These are phyloP conservation scores for Tricholoma terreum DNA, from an alignment of 768 basidiomycete species.

Conservation along the genomic window DNA sequence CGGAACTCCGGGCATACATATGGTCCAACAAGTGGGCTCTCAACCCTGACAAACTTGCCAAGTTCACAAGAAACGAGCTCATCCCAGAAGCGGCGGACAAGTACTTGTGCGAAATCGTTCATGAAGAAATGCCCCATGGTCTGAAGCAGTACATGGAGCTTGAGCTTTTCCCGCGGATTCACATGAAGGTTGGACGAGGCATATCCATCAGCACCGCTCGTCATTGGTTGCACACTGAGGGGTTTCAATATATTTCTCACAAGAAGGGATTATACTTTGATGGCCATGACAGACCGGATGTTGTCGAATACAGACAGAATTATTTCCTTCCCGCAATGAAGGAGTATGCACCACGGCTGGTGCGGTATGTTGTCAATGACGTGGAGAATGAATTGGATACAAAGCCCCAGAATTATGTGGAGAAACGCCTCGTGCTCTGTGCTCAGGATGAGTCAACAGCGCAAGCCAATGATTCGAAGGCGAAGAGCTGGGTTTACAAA, in stretches of 20 bases:
- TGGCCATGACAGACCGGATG: constrained; percentile 33
- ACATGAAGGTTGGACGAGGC: constrained; percentile 13
- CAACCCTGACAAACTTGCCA: constrained; percentile 14
- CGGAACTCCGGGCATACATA: constrained; percentile 8
- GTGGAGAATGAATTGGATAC: constrained; percentile 8
- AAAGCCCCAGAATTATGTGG: constrained; percentile 12
- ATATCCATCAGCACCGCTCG: constrained; percentile 19
- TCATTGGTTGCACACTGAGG: constrained; percentile 17
- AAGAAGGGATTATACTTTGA: constrained; percentile 35
- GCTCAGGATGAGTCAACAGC: constrained; percentile 40
- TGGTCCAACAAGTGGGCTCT: constrained; percentile 22
- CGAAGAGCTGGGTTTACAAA: constrained; percentile 31
- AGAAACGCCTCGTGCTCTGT: constrained; percentile 24
- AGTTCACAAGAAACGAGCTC: constrained; percentile 10
- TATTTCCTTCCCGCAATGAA: constrained; percentile 27
- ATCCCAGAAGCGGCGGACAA: constrained; percentile 8
- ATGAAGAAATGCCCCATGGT: constrained; percentile 18
- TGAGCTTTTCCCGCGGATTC: constrained; percentile 6
- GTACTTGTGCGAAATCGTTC: constrained; percentile 9
- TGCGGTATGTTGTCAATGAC: constrained; percentile 16
- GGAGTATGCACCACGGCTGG: constrained; percentile 4
- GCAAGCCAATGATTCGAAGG: constrained; percentile 34
- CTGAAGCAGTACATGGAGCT: constrained; percentile 17
- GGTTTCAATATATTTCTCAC: constrained; percentile 21
- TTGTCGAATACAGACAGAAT: constrained; percentile 29